Percentiles rank a stretch among this genome's conserved stretches.
Evolutionary conservation across 352 stramenopile species (phyloP).

Genomic region (Phytophthora ohioensis): DNA sequence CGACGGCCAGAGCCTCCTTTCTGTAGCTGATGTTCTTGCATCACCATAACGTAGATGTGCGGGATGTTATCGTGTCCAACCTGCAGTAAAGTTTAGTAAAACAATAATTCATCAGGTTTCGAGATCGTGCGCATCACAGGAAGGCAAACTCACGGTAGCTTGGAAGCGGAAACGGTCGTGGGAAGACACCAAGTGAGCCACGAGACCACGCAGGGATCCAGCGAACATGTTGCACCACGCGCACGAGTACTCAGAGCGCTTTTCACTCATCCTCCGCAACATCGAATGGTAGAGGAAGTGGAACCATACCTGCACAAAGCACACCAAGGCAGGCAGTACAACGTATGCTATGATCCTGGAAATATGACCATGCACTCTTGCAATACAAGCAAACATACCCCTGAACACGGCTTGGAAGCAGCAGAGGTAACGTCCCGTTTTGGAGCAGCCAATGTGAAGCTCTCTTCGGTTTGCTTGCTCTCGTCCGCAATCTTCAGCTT

Average conservation of each 20-base stretch:
- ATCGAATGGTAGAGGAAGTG: conserved; percentile 88
- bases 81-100: conserved; percentile 28
- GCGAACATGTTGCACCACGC: conserved; percentile 88
- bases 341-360: conserved; percentile 1
- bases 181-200: conserved; percentile 79
- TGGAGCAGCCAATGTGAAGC: conserved; percentile 48
- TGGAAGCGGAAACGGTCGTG: conserved; percentile 86
- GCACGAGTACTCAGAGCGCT: conserved; percentile 83
- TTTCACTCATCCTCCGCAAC: conserved; percentile 83
- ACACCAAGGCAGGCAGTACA: not conserved
- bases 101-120: not conserved
- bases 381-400: conserved; percentile 31
- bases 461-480: conserved; percentile 32
- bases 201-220: conserved; percentile 72
- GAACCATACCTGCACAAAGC: conserved; percentile 70
- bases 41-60: conserved; percentile 85
- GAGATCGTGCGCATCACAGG: not conserved
- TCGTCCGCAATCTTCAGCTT: conserved; percentile 45
- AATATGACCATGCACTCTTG: not conserved
- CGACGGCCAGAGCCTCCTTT: conserved; percentile 33
- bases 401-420: conserved; percentile 34
- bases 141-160: conserved; percentile 50
- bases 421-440: conserved; percentile 41
- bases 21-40: conserved; percentile 36
- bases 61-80: conserved; percentile 82